phyloP scores from a whole-genome alignment of 495 filamentous ascomycete genomes.

The Pseudoneurospora amorphoporcata region DNA sequence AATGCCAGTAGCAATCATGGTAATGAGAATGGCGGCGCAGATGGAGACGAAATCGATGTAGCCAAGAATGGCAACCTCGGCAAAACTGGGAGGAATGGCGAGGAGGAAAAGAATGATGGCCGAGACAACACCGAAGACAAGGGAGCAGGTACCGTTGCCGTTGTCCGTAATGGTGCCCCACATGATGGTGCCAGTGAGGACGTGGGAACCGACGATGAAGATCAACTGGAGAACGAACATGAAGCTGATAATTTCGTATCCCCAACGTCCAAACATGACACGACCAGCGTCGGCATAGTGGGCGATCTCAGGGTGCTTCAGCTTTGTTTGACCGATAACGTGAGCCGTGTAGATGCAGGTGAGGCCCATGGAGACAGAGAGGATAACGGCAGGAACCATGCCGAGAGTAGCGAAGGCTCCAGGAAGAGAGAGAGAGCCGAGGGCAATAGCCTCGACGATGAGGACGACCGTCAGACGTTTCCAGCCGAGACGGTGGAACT shows the following conservation, averaged over 20 bases:
- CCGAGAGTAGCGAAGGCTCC: constrained; percentile 54
- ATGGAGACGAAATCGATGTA: constrained; percentile 56
- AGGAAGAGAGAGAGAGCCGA: constrained; percentile 59
- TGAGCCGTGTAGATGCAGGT: constrained; percentile 69
- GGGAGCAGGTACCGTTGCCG: constrained; percentile 53
- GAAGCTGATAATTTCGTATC: constrained; percentile 53
- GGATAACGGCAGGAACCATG: constrained; percentile 46
- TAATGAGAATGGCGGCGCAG: constrained; percentile 50
- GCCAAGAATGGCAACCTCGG: constrained; percentile 49
- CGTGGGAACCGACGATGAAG: constrained; percentile 69
- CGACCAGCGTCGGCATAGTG: constrained; percentile 64
- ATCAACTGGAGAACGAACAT: constrained; percentile 58
- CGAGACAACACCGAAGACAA: constrained; percentile 56
- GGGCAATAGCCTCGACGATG: constrained; percentile 64
- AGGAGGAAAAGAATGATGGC: constrained; percentile 50
- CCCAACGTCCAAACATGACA: constrained; percentile 51
- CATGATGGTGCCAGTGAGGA: constrained; percentile 63
- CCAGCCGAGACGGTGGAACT: constrained; percentile 38
- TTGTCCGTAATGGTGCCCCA: constrained; percentile 56
- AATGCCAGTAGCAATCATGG: constrained; percentile 57
- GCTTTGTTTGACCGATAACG: constrained; percentile 69
- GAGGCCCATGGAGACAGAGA: constrained; percentile 51
- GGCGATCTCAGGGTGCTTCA: constrained; percentile 57
- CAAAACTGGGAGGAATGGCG: constrained; percentile 47
- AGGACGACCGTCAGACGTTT: constrained; percentile 46